Percentiles rank a stretch among this genome's conserved stretches.
Conservation (phyloP, 495 filamentous ascomycete genomes). For the Parathielavia appendiculata region DNA sequence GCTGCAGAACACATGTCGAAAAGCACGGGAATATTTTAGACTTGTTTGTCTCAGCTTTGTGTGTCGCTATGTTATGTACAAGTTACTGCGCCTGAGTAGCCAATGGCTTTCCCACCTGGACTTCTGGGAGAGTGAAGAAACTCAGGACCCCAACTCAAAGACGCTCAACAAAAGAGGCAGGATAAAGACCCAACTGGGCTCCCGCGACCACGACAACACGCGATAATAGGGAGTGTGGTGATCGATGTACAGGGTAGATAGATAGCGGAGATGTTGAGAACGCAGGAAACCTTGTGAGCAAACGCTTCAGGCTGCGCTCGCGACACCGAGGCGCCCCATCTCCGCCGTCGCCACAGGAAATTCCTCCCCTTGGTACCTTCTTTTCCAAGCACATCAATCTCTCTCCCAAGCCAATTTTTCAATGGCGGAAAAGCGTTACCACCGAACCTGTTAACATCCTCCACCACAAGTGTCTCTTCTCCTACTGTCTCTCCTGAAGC, state of each 20-base stretch:
- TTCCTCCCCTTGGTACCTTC: conserved; percentile 3
- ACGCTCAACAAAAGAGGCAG: not conserved
- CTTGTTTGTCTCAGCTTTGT: not conserved
- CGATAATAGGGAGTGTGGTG: not conserved
- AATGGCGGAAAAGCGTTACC: conserved; percentile 7
- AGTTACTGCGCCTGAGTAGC: not conserved
- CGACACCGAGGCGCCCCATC: not conserved
- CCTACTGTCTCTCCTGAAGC: not conserved
- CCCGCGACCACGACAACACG: conserved; percentile 1
- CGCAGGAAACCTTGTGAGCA: not conserved
- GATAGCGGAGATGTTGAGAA: conserved; percentile 7
- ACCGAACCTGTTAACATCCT: conserved; percentile 9
- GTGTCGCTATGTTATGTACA: conserved; percentile 9
- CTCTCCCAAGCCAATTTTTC: not conserved
- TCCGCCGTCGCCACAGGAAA: not conserved
- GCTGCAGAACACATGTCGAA: not conserved
- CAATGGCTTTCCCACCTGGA: not conserved
- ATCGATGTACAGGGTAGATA: conserved; percentile 9
- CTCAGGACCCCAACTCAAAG: not conserved
- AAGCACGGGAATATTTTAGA: conserved; percentile 4
- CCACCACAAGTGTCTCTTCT: conserved; percentile 1
- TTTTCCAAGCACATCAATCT: not conserved
- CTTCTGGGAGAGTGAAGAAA: not conserved
- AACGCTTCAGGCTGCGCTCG: not conserved
- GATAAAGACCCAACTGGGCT: not conserved